Evolutionary conservation across 768 basidiomycete genomes (phyloP).

Genomic region (Tricholoma matsutake): DNA sequence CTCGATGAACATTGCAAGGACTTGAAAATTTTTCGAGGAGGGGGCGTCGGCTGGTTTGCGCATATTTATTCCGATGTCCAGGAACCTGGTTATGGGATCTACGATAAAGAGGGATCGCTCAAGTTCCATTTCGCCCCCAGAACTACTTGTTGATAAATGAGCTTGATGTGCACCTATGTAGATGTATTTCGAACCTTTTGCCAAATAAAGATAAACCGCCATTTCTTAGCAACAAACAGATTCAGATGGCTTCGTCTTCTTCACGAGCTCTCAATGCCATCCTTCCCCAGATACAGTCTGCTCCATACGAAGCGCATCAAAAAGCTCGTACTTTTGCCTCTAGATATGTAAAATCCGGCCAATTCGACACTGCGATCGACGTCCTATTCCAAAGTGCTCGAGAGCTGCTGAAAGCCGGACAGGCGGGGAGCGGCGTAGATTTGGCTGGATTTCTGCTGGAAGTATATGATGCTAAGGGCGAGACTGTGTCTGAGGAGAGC

Average conservation of each 20-base stretch:
- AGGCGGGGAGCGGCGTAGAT: constrained; percentile 90
- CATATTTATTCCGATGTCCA: constrained; percentile 72
- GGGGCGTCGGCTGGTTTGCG: constrained; percentile 79
- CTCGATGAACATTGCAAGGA: constrained; percentile 62
- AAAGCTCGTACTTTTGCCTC: constrained; percentile 95
- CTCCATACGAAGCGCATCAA: constrained; percentile 94
- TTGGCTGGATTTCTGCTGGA: constrained; percentile 76
- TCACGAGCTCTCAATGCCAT: constrained; percentile 73
- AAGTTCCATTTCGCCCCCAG: constrained; percentile 68
- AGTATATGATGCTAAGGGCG: constrained; percentile 74
- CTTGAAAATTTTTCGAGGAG: constrained; percentile 55
- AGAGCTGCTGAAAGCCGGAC: constrained; percentile 84
- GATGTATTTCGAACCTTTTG: too few species aligned
- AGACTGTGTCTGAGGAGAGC: constrained; percentile 70
- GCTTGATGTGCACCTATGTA: background rate
- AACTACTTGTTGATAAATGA: constrained; percentile 48
- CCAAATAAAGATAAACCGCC: background rate
- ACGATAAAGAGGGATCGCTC: constrained; percentile 39
- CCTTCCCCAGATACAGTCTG: constrained; percentile 63
- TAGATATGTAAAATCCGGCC: constrained; percentile 75
- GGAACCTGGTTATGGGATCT: constrained; percentile 72
- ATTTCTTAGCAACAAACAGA: background rate
- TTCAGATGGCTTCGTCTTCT: constrained; percentile 37
- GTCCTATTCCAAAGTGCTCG: constrained; percentile 89
- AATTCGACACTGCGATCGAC: constrained; percentile 86